Percentiles rank a stretch among this genome's conserved stretches.
Evolutionary conservation across 352 stramenopile species (phyloP).

Genomic region (Pythium vanterpoolii): DNA sequence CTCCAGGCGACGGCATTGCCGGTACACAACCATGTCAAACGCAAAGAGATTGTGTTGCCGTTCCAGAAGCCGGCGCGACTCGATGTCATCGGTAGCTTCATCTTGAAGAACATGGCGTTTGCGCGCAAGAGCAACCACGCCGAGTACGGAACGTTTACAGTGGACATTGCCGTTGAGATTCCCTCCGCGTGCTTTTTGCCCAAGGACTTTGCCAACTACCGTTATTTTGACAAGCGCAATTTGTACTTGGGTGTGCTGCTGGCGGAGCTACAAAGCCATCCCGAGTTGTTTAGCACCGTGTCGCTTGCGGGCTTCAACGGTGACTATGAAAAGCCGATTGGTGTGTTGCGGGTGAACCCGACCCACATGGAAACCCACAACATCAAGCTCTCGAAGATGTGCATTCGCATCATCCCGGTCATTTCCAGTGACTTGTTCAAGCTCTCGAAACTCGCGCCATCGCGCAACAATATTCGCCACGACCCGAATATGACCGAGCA

Average conservation of each 20-base stretch:
- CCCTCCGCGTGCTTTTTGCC: conserved; percentile 75
- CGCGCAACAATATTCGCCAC: conserved; percentile 84
- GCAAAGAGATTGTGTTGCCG: conserved; percentile 84
- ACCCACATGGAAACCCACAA: conserved; percentile 36
- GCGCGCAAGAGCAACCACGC: conserved; percentile 39
- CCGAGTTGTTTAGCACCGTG: conserved; percentile 49
- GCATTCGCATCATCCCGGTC: conserved; percentile 72
- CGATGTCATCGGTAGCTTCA: conserved; percentile 87
- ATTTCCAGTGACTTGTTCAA: conserved; percentile 74
- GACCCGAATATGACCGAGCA: conserved; percentile 67
- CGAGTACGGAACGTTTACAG: conserved; percentile 54
- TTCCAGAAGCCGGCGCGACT: conserved; percentile 74
- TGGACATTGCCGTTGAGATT: conserved; percentile 86
- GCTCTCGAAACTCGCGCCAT: conserved; percentile 71
- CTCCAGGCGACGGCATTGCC: conserved; percentile 52
- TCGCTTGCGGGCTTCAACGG: conserved; percentile 67
- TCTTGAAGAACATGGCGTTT: conserved; percentile 80
- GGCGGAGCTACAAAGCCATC: conserved; percentile 42
- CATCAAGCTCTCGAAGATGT: conserved; percentile 51
- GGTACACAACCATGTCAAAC: conserved; percentile 71
- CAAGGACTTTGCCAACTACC: conserved; percentile 89
- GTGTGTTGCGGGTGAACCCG: conserved; percentile 45
- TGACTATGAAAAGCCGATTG: conserved; percentile 76
- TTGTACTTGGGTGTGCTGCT: conserved; percentile 82
- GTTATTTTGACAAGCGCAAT: conserved; percentile 88